Evolutionary conservation across 331 rosid species (phyloP), one percentile per base, ranked within the genome.

Genomic region (Malus hybrid): DNA sequence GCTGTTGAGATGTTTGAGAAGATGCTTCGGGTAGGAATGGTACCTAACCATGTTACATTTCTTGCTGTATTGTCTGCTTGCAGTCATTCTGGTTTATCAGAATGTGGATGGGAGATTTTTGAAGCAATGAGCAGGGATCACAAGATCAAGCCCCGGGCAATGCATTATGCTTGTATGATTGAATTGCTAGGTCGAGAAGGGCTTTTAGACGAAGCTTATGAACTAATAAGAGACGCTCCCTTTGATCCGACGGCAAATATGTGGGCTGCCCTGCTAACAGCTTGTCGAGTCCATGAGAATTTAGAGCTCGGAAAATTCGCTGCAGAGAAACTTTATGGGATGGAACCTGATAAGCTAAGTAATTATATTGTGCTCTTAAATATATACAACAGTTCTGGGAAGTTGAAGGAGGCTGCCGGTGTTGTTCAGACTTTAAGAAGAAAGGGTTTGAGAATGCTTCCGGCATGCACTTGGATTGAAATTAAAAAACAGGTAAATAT

Each of bases 221-320:
- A 87, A 56, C 83, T 91, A 29, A 77, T 89, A 78, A 80, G 78
- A 77, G 77, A 63, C 20, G 91, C 91, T 44, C 93, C 98, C 30
- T 87, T 93, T 61, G 64, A 84, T 71, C 97, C 98, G 19, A 91
- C 93, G 1, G 78, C 79, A 18, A 91, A 93, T 75, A 91, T 89
- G 97, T 93, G 96, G 97, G 93, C 89, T 78, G 97, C 96, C 32
- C 82, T 93, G 88, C 83, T 93, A 71, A 91, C 90, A 57, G 98
- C 98, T 63, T 91, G 97, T 78, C 85, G 96, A 20, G 79, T 89
- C 85, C 83, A 88, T 63, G 79, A 78, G 77, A 85, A 93, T 81
- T 77, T 89, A 4, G 97, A 89, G 79, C 93, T 93, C 20, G 98
- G 98, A 46, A 87, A 84, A 79, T 60, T 89, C 63, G 91, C 91